Base-by-base conservation (phyloP, 805 yeast species). In the Metschnikowia continentalis region DNA sequence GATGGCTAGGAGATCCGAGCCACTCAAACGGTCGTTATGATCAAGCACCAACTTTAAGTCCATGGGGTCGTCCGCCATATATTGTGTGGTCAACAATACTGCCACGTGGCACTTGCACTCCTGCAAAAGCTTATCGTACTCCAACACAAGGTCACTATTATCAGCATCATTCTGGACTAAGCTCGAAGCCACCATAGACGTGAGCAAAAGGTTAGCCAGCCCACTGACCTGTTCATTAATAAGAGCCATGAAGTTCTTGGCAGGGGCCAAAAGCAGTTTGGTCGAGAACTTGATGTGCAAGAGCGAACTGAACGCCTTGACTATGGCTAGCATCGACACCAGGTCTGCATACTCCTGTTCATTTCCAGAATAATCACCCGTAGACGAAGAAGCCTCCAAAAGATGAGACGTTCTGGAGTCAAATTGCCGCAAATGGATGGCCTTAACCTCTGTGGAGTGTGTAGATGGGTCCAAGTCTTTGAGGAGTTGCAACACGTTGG, bases 341-440 rank as follows among this genome's bases (percentile, higher is more conserved):
- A 71, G 64, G 49, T 66, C 63, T 26, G 56, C 60, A 39, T 54
- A 57, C 36, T 69, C 74, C 17, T 50, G 54, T 35, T 65, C 66
- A 41, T 57, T 58, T 17, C 50, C 48, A 2, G 61, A 54, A 11
- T 52, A 38, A 22, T 61, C 66, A 5, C 58, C 57, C 11, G 76
- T 69, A 13, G 61, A 54, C 1, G 90, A 83, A 1, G 90, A 83
- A 1, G 88, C 88, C 59, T 82, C 88, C 48, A 85, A 72, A 47
- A 85, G 67, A 63, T 85, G 88, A 0, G 88, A 82, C 0, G 89
- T 83, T 63, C 91, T 72, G 49, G 86, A 84, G 1, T 86, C 79
- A 45, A 85, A 70, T 38, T 80, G 79, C 51, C 84, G 74, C 51
- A 84, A 65, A 58, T 83, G 83, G 5, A 82, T 64, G 1, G 82